These are phyloP conservation scores for Eucalyptus pauciflora DNA, from an alignment of 345 rosid genomes.

Conservation along the genomic window DNA sequence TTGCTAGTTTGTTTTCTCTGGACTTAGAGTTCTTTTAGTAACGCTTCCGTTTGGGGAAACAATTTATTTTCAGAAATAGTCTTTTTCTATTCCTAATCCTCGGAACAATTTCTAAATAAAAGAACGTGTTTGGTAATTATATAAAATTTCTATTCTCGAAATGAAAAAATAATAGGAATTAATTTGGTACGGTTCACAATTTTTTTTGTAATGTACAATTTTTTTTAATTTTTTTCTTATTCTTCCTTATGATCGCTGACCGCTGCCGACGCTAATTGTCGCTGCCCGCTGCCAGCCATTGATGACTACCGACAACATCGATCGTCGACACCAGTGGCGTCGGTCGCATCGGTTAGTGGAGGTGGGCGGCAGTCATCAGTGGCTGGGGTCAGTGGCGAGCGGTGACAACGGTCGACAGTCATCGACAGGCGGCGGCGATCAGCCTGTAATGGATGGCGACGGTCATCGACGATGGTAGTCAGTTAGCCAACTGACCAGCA, in stretches of 20 bases:
- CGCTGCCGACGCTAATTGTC: fast-evolving
- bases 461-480: fast-evolving
- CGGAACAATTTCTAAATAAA: no score
- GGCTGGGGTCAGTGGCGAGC: no score
- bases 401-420: fast-evolving
- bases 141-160: no score
- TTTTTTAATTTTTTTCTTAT: no score
- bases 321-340: fast-evolving
- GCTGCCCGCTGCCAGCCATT: fast-evolving
- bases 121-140: no score
- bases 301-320: fast-evolving
- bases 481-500: fast-evolving
- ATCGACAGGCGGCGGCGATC: fast-evolving
- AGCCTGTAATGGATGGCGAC: fast-evolving
- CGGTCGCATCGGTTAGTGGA: fast-evolving
- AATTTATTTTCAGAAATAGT: no score
- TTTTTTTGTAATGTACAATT: no score
- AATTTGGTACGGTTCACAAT: no score
- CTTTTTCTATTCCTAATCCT: no score
- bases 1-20: background rate
- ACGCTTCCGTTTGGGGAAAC: fast-evolving
- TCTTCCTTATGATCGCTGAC: no score
- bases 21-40: background rate
- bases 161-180: no score
- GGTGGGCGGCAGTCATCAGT: no score